These are phyloP conservation scores for Nemania sp. DNA, from an alignment of 2,329 filamentous ascomycete species.

Conservation along the genomic window DNA sequence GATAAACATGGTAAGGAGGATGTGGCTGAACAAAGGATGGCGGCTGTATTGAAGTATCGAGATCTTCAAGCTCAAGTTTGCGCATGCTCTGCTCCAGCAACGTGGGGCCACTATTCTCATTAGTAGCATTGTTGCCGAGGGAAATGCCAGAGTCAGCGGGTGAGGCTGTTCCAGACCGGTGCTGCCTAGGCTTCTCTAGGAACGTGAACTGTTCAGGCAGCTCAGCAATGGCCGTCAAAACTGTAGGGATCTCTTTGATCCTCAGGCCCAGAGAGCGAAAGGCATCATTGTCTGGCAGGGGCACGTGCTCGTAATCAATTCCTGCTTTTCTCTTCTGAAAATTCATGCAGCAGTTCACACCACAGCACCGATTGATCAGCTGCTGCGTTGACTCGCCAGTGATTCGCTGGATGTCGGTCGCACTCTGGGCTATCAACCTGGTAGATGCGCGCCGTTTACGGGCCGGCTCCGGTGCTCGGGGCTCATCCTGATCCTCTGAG, in stretches of 20 bases:
- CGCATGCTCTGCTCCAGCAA: slow-evolving; percentile 41
- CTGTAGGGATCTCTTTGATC: slow-evolving; percentile 78
- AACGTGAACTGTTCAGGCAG: slow-evolving; percentile 81
- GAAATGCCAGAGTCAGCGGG: slow-evolving; percentile 64
- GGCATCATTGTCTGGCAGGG: slow-evolving; percentile 82
- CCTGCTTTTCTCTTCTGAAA: slow-evolving; percentile 58
- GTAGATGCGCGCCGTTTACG: slow-evolving; percentile 76
- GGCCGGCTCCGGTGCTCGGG: slow-evolving; percentile 58
- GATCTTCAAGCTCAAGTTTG: slow-evolving; percentile 55
- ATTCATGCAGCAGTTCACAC: slow-evolving; percentile 72
- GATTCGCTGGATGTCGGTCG: slow-evolving; percentile 71
- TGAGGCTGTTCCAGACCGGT: slow-evolving; percentile 55
- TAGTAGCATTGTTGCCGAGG: slow-evolving; percentile 56
- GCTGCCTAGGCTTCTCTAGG: slow-evolving; percentile 68
- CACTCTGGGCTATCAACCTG: slow-evolving; percentile 72
- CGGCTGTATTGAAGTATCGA: slow-evolving; percentile 76
- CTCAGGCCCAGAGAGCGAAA: slow-evolving; percentile 83
- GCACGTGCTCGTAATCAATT: slow-evolving; percentile 64
- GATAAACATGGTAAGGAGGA: slow-evolving; percentile 90
- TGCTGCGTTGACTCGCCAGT: slow-evolving; percentile 73
- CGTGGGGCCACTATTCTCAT: slow-evolving; percentile 51
- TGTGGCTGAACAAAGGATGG: slow-evolving; percentile 94
- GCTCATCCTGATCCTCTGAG: slow-evolving; percentile 69
- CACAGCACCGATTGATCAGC: slow-evolving; percentile 72
- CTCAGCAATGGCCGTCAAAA: slow-evolving; percentile 76